Evolutionary conservation across 257 asterid species (phyloP).

Genomic region (Hygrophila difformis): DNA sequence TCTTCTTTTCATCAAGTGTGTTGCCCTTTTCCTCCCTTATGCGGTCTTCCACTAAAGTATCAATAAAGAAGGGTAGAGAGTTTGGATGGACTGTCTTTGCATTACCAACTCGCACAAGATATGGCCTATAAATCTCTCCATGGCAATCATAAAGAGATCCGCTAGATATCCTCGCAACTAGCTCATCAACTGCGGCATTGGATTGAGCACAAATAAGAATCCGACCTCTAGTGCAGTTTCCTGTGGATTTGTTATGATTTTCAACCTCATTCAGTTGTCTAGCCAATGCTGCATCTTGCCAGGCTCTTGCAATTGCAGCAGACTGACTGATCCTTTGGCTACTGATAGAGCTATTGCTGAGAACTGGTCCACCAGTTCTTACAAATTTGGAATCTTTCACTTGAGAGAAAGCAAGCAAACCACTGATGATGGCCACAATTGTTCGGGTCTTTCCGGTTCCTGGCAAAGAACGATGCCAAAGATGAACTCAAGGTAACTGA

Average conservation of each 20-base stretch:
- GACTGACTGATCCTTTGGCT: constrained; percentile 57
- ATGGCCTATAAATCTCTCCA: constrained; percentile 75
- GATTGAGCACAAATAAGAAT: constrained; percentile 96
- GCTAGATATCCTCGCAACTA: constrained; percentile 74
- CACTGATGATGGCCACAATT: constrained; percentile 79
- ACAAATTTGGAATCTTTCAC: constrained; percentile 41
- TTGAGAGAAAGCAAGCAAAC: constrained; percentile 64
- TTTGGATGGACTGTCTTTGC: constrained; percentile 82
- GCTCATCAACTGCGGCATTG: constrained; percentile 98
- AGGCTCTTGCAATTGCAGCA: constrained; percentile 90
- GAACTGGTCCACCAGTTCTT: constrained; percentile 26
- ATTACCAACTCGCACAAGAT: constrained; percentile 94
- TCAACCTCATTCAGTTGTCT: constrained; percentile 51
- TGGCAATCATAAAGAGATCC: constrained; percentile 71
- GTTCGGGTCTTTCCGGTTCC: constrained; percentile 98
- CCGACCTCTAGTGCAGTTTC: constrained; percentile 56
- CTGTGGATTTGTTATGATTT: constrained; percentile 28
- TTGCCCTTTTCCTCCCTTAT: constrained; percentile 52
- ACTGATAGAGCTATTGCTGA: constrained; percentile 24
- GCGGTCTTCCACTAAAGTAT: constrained; percentile 81
- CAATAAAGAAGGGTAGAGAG: constrained; percentile 84
- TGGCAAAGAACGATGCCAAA: constrained; percentile 22
- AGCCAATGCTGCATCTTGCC: constrained; percentile 99
- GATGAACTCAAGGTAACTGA: constrained; percentile 9
- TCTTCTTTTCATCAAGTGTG: constrained; percentile 36